phyloP scores from a whole-genome alignment of 176 grass and related monocot genomes.

The Bonia amplexicaulis region DNA sequence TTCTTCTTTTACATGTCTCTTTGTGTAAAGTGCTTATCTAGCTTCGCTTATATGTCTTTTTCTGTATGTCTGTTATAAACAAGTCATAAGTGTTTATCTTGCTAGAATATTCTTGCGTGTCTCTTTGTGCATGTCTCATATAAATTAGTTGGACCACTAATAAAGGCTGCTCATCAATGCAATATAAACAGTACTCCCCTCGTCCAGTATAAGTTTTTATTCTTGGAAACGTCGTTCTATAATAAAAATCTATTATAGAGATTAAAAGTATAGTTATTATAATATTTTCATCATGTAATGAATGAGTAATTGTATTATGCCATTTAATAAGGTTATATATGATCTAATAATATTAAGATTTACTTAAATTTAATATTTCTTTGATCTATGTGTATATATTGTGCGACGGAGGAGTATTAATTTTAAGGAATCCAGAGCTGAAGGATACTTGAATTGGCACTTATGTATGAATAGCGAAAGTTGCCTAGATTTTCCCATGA shows the following conservation, averaged over 20 bases:
- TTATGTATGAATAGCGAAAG: slow-evolving; percentile 21
- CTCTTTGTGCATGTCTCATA: slow-evolving; percentile 33
- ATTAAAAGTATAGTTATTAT: too few relatives aligned
- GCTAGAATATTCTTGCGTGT: background rate
- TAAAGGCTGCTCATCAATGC: slow-evolving; percentile 12
- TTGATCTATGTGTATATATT: too few relatives aligned
- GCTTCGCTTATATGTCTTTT: slow-evolving; percentile 24
- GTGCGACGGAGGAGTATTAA: too few relatives aligned
- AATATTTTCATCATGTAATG: too few relatives aligned
- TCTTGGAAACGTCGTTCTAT: too few relatives aligned
- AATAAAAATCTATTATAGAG: too few relatives aligned
- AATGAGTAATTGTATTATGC: too few relatives aligned
- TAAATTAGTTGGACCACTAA: slow-evolving; percentile 35
- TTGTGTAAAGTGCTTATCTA: slow-evolving; percentile 43
- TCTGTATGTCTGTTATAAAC: slow-evolving; percentile 33
- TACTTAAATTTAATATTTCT: too few relatives aligned
- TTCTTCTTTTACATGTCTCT: background rate
- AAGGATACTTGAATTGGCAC: background rate
- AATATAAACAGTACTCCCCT: background rate
- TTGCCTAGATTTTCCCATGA: background rate
- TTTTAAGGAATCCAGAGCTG: slow-evolving; percentile 8
- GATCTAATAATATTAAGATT: too few relatives aligned
- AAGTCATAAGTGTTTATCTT: background rate
- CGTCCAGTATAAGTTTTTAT: too few relatives aligned
- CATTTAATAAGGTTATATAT: too few relatives aligned